Evolutionary conservation across 306 rosid species (phyloP), one percentile per base, ranked within the genome.

Genomic region (Vigna unguiculata): DNA sequence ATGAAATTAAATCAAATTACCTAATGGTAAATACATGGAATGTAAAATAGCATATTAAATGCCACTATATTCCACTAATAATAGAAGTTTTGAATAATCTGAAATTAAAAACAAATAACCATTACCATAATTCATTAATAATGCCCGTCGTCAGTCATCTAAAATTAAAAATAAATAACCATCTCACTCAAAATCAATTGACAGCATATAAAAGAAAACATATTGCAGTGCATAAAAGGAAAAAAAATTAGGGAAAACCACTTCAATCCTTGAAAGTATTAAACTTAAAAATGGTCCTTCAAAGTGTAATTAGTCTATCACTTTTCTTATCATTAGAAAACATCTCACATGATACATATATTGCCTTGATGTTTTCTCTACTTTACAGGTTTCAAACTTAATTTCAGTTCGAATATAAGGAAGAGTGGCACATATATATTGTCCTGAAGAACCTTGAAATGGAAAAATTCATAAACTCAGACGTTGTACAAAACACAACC

Each of bases 401-500:
- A 95, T 92, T 80, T 95, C 99, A 7, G 91, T 76, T 71, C 93
- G 91, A 85, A 92, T 91, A 34, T 92, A 92, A 0, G 99, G 99
- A 77, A 95, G 99, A 45, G 97, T 95, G 36, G 97, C 97, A 2
- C 96, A 90, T 51, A 92, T 89, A 58, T 95, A 95, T 55, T 95
- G 99, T 58, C 99, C 99, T 1, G 99, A 95, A 58, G 99, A 95
- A 52, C 98, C 98, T 97, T 95, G 85, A 58, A 79, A 48, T 34
- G 74, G n/a, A 16, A 67, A 12, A 58, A 81, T 25, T 40, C 51
- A 58, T 34, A 49, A 75, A 62, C 16, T 68, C 21, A 78, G 12
- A 69, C 78, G 66, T 40, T 10, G 28, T n/a, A 48, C 24, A 24
- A 41, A 11, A 19, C 45, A 36, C 5, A 19, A 19, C 51, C 7